Conservation (phyloP, 108 stramenopile species). For the Bacterosira constricta region DNA sequence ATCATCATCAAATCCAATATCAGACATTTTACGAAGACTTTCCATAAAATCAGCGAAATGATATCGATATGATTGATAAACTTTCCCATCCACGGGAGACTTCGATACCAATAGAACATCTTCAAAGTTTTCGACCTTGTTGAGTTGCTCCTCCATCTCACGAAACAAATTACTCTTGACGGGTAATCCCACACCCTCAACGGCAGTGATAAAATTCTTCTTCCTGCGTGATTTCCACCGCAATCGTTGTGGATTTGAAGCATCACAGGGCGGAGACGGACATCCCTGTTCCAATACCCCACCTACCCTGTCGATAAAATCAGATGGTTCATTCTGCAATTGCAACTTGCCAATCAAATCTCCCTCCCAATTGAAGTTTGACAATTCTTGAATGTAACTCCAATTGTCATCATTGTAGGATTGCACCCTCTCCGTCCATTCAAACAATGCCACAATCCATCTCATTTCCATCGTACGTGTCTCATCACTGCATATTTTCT, state of each 20-base stretch:
- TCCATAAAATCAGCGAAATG: conserved; percentile 26
- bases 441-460: conserved; percentile 38
- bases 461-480: conserved; percentile 34
- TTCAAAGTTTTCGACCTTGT: conserved; percentile 14
- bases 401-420: conserved; percentile 18
- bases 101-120: conserved; percentile 14
- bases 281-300: conserved; percentile 29
- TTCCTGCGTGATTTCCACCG: conserved; percentile 6
- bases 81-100: background rate
- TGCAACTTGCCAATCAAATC: conserved; percentile 7
- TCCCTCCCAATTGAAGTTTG: background rate
- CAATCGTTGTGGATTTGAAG: conserved; percentile 8
- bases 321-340: background rate
- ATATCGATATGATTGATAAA: conserved; percentile 21
- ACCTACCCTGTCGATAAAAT: conserved; percentile 31
- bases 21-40: conserved; percentile 24
- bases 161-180: conserved; percentile 7
- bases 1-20: conserved; percentile 19
- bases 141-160: conserved; percentile 18
- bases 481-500: conserved; percentile 32
- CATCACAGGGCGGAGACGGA: conserved; percentile 26
- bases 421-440: conserved; percentile 41
- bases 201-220: background rate
- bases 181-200: conserved; percentile 17
- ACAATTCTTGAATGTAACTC: conserved; percentile 24